Base-by-base conservation (phyloP, 345 rosid species). In the Lumnitzera racemosa region DNA sequence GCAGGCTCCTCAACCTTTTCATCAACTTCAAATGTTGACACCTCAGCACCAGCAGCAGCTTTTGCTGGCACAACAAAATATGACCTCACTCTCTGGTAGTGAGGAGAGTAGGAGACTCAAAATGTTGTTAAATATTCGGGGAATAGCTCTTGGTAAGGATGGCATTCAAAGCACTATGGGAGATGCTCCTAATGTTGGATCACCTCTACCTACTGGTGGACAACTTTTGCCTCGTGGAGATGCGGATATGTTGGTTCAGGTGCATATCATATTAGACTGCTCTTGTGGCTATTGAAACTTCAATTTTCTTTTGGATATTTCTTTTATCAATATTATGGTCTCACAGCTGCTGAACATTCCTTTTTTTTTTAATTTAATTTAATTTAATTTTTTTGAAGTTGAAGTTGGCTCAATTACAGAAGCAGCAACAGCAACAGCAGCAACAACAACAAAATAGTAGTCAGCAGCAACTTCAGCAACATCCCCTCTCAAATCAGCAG, bases 41-140 rank as follows among this genome's bases (percentile, higher is more conserved):
- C 96, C 92, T 15, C 98, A 89, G 60, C 99, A 92, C 60, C 43
- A 36, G 43, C 97, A 90, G 71, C 98, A 91, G 74, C 91, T 94
- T 69, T 62, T 94, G 84, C 83, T 94, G 50, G 91, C 97, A 17
- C 99, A 92, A 63, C 90, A 83, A 78, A 92, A 66, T 74, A 58
- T 92, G 68, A 86, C 89, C 9, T 86, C 97, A 41, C 87, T 91
- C 55, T 71, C 96, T 48, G 85, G 65, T 49, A 77, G 75, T 69
- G 97, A 94, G 46, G 99, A 94, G 11, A 80, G 55, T 65, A 81
- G 96, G 75, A 86, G 96, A 74, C 64, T 81, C 67, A 84, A 81
- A 74, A 81, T 94, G 97, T 64, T 86, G 49, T 72, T 82, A 63
- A 90, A 48, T 75, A 91, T 55, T 75, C 71, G 91, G 52, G 81